Percentiles rank a stretch among this genome's conserved stretches.
phyloP scores from a whole-genome alignment of 2,329 filamentous ascomycete species.

The Colletotrichum tropicale region DNA sequence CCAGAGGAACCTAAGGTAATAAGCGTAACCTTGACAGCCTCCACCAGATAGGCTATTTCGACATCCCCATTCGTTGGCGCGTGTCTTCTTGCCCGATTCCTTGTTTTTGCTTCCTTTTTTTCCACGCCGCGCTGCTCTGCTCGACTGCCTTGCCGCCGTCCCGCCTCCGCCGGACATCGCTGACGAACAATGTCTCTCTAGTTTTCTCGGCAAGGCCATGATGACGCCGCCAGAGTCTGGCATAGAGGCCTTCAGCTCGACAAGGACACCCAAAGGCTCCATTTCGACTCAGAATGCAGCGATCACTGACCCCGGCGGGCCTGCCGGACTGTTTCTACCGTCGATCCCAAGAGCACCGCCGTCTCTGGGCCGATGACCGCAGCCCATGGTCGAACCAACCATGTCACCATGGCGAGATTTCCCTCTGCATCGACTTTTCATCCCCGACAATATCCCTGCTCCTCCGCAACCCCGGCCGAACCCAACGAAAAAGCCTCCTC shows the following conservation, averaged over 20 bases:
- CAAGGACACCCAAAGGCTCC: neutral
- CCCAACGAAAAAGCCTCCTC: neutral
- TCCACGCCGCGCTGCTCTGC: neutral
- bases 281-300: neutral
- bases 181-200: neutral
- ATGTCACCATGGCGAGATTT: neutral
- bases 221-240: neutral
- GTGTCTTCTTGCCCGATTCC: neutral
- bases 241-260: neutral
- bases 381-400: neutral
- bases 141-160: neutral
- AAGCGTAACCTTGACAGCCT: neutral
- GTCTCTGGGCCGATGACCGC: neutral
- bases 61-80: neutral
- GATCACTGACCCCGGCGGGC: neutral
- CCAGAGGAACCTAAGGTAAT: neutral
- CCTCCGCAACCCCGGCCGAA: neutral
- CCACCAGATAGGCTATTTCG: slow-evolving; percentile 1
- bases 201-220: neutral
- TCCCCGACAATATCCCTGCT: neutral
- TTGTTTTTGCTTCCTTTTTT: neutral
- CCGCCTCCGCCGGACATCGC: neutral
- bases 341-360: neutral
- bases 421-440: neutral
- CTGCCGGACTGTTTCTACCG: neutral